These are phyloP conservation scores for Syncephalastrum monosporum DNA, from an alignment of 371 early-diverging fungal genomes.

Conservation along the genomic window DNA sequence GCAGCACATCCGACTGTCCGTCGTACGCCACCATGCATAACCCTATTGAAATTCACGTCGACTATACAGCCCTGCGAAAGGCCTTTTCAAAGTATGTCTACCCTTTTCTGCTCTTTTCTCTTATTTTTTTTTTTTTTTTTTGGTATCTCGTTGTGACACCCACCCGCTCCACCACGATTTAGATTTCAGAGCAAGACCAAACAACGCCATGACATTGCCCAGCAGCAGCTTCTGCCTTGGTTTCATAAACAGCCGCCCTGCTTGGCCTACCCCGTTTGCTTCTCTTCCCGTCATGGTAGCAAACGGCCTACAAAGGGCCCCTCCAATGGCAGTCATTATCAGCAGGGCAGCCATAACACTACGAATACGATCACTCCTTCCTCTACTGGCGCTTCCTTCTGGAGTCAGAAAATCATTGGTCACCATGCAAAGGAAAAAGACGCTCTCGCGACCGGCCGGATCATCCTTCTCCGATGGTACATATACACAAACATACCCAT, in stretches of 20 bases:
- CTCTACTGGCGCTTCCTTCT: too few species aligned
- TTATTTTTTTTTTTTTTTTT: conserved; percentile 6
- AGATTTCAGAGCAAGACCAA: conserved; percentile 31
- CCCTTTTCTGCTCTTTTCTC: neutral
- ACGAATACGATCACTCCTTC: too few species aligned
- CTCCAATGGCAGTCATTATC: neutral
- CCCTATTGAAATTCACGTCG: neutral
- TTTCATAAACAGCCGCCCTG: conserved; percentile 9
- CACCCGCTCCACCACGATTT: neutral
- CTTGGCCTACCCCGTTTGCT: too few species aligned
- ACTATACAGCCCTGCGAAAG: conserved; percentile 7
- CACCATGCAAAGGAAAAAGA: conserved; percentile 12
- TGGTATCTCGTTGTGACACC: conserved; percentile 3
- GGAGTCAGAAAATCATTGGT: conserved; percentile 2
- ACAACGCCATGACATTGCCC: conserved; percentile 16
- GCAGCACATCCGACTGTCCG: neutral
- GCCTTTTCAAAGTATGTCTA: conserved; percentile 12
- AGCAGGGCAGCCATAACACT: neutral
- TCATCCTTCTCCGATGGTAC: conserved; percentile 26
- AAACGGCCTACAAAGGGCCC: neutral
- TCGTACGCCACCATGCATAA: too few species aligned
- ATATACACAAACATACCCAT: conserved; percentile 10
- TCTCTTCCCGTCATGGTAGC: neutral
- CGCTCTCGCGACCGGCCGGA: conserved; percentile 14
- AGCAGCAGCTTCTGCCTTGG: conserved; percentile 24